Evolutionary conservation across 176 grass and related monocot genomes (phyloP), one percentile per base, ranked within the genome.

Genomic region (Cocos nucifera): DNA sequence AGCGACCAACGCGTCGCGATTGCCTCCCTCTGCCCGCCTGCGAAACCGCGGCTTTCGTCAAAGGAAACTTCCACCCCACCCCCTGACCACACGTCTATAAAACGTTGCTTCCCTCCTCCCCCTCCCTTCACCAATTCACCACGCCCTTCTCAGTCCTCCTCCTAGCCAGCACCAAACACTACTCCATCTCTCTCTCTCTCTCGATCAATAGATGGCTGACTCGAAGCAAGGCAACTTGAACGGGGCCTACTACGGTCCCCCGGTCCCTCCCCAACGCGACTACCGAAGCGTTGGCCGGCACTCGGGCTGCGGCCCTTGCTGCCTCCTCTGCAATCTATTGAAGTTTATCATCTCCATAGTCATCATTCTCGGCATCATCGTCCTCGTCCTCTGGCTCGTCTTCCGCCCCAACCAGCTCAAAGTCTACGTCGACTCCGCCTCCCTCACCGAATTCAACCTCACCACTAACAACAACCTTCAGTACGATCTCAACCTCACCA

Each of bases 291-390:
- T 72, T 24, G 69, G 69, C 24, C 22, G 69, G 17, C 12, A 22
- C 58, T 30, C 17, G 19, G 19, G 57, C 57, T 62, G 59, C 50
- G 23, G 58, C 19, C 59, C 58, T 3, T 62, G 18, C 50, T 73
- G 59, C 24, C 17, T 63, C 59, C 19, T 73, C 58, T 73, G 58
- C 59, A 48, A 15, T 49, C 50, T 73, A 27, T 54, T 73, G 49
- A 63, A 73, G 19, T 60, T 73, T 24, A 3, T 73, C 70, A 4
- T 73, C 70, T 54, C 70, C 50, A 51, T 73, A 26, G 70, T 73
- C 58, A 23, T 73, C 58, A 6, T 22, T 6, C 3, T 73, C 25
- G 70, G 57, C 49, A 35, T 73, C 59, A 28, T 73, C 70, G 51
- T 63, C 50, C 59, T 73, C 50, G 58, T 63, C 26, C 23, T 54